Evolutionary conservation across 345 rosid species (phyloP).

Genomic region (Bruguiera gymnorhiza): DNA sequence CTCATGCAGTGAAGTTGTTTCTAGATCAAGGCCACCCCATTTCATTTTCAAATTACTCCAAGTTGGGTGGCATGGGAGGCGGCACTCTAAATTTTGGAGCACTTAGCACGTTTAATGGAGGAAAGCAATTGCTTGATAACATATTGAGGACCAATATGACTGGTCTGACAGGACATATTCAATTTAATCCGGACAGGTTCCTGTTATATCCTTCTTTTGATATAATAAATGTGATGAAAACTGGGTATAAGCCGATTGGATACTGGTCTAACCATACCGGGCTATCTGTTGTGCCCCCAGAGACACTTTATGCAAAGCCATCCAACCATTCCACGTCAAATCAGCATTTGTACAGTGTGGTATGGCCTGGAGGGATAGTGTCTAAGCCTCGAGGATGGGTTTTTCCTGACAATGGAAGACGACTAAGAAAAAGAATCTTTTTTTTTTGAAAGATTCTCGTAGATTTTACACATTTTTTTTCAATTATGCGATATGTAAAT

Average conservation of each 20-base stretch:
- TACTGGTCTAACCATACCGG: constrained; percentile 94
- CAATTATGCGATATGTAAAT: too few species aligned
- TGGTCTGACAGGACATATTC: constrained; percentile 70
- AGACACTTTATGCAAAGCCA: constrained; percentile 54
- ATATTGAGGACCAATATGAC: constrained; percentile 62
- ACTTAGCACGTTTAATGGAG: constrained; percentile 73
- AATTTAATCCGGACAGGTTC: constrained; percentile 54
- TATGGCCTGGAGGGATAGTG: constrained; percentile 81
- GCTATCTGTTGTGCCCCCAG: constrained; percentile 70
- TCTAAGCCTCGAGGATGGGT: constrained; percentile 88
- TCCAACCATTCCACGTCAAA: constrained; percentile 68
- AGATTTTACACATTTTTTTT: too few species aligned
- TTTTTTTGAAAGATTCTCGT: too few species aligned
- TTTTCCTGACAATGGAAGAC: constrained; percentile 73
- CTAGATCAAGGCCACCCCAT: constrained; percentile 63
- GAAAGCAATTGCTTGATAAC: constrained; percentile 45
- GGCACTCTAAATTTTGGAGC: constrained; percentile 67
- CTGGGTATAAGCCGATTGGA: constrained; percentile 54
- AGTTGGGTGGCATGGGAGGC: constrained; percentile 37
- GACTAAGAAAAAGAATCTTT: too few species aligned
- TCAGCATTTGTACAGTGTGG: constrained; percentile 56
- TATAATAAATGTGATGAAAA: constrained; percentile 49
- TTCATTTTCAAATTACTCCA: constrained; percentile 64
- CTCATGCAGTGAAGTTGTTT: constrained; percentile 62
- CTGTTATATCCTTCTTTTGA: constrained; percentile 63